Evolutionary conservation across 176 grass and related monocot genomes (phyloP).

Genomic region (Juncus inflexus): DNA sequence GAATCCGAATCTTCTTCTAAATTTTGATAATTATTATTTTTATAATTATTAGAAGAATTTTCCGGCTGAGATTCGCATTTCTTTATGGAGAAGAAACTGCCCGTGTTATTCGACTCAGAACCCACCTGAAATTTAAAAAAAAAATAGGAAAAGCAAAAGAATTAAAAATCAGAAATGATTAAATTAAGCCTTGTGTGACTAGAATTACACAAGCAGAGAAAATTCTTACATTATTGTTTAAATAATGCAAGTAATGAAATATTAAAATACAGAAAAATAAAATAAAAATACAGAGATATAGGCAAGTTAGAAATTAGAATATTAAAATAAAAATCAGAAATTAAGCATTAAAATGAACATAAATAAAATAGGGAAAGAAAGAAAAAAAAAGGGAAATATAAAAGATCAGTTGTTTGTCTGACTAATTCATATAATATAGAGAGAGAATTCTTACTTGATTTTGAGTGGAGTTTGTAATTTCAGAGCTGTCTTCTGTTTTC

Average conservation of each 20-base stretch:
- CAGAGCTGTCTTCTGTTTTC: constrained; percentile 22
- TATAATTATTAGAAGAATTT: constrained; percentile 27
- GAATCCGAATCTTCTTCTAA: constrained; percentile 64
- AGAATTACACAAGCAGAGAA: too few relatives aligned
- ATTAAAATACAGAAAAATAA: too few relatives aligned
- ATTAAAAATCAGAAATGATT: too few relatives aligned
- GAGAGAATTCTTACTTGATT: constrained; percentile 39
- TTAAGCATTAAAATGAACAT: neutral
- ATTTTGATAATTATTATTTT: constrained; percentile 36
- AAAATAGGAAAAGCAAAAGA: constrained; percentile 6
- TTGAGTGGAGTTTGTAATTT: constrained; percentile 11
- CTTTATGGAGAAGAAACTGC: constrained; percentile 15
- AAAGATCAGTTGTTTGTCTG: neutral
- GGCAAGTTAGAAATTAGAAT: too few relatives aligned
- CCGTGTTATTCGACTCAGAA: constrained; percentile 33
- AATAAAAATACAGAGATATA: too few relatives aligned
- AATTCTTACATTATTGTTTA: too few relatives aligned
- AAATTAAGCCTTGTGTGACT: too few relatives aligned
- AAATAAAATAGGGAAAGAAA: neutral
- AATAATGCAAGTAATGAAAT: too few relatives aligned
- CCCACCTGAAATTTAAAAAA: constrained; percentile 11
- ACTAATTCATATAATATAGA: neutral
- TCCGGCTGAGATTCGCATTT: constrained; percentile 23
- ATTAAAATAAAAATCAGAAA: neutral
- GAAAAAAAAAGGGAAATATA: neutral